A percentile compares a stretch with the other conserved stretches of the same genome.
Evolutionary conservation across 2,329 filamentous ascomycete species (phyloP).

Genomic region (Ophiocordyceps camponoti-rufipedis): DNA sequence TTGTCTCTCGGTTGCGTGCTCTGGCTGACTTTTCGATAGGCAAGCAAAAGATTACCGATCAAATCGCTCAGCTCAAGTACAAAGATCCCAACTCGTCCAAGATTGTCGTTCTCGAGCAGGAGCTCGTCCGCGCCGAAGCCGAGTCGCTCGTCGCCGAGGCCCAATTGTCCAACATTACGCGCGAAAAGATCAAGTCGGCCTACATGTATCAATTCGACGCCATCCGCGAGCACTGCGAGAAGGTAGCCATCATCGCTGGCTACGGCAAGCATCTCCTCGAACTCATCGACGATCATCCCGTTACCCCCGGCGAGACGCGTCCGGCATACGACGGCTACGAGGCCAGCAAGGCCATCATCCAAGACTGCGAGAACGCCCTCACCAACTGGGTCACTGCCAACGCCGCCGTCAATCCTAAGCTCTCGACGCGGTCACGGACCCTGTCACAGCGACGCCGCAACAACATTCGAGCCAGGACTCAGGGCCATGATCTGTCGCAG

Average conservation of each 20-base stretch:
- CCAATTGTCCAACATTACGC: constrained; percentile 96
- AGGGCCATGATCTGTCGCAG: constrained; percentile 60
- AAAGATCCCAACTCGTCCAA: constrained; percentile 97
- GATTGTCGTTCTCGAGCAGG: constrained; percentile 95
- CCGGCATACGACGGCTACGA: constrained; percentile 96
- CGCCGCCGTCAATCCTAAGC: constrained; percentile 70
- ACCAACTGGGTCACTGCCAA: constrained; percentile 94
- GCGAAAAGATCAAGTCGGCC: constrained; percentile 96
- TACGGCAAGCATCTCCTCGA: constrained; percentile 98
- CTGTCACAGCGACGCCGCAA: constrained; percentile 70
- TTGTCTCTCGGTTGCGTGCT: background rate
- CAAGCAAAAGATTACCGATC: constrained; percentile 98
- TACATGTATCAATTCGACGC: constrained; percentile 98
- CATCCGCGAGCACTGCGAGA: constrained; percentile 92
- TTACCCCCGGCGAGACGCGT: constrained; percentile 91
- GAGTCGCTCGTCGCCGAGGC: constrained; percentile 98
- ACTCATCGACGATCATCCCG: constrained; percentile 87
- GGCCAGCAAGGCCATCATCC: constrained; percentile 95
- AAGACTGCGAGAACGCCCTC: constrained; percentile 93
- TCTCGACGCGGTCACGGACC: constrained; percentile 74
- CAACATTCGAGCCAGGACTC: constrained; percentile 47
- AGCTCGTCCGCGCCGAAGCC: constrained; percentile 93
- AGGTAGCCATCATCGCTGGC: constrained; percentile 92
- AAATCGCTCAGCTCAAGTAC: constrained; percentile 98
- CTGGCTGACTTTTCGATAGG: constrained; percentile 27